Evolutionary conservation across 768 basidiomycete species (phyloP), one percentile per base, ranked within the genome.

Genomic region (Hygrocybe punicea): DNA sequence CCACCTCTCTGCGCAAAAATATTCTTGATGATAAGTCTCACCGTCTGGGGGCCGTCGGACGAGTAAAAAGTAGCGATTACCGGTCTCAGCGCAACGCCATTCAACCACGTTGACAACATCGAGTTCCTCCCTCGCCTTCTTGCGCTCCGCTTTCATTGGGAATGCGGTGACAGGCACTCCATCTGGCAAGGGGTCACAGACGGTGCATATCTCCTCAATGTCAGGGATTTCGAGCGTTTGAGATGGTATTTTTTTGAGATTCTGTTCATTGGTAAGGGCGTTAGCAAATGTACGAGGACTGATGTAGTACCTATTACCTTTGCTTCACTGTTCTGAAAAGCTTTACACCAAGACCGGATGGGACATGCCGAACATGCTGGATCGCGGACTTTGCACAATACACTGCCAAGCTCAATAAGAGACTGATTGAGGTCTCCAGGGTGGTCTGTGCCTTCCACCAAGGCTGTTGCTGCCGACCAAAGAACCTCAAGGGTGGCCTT

Each of bases 331-430:
- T 19, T 51, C 19, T 40, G 60, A 62, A 86, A 87, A 1, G 89
- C 94, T 16, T 76, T 71, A 65, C 95, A 98, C 74, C 82, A 81
- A 19, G 73, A 59, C 47, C 71, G 80, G 44, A 98, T 62, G 17
- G 93, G 91, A 70, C 95, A 98, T 16, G 72, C 64, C 16, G 63
- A 72, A 64, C 95, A 98, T 17, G 74, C 71, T 9, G 95, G 95
- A 60, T 89, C 83, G 59, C 84, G 85, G 40, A 90, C 86, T 70
- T 88, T 93, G 75, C 95, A 98, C 2, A 97, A 82, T 3, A 93
- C 96, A 67, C 90, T 91, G 49, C 95, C 95, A 6, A 98, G 83
- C 67, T 98, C 95, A 69, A 98, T 98, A 51, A 98, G 77, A 13
- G 91, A 93, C 73, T 97, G 89, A 65, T 96, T 96, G 60, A 94